Percentiles rank a stretch among this genome's conserved stretches.
phyloP scores from a whole-genome alignment of 805 yeast species.

The Candida boidinii region DNA sequence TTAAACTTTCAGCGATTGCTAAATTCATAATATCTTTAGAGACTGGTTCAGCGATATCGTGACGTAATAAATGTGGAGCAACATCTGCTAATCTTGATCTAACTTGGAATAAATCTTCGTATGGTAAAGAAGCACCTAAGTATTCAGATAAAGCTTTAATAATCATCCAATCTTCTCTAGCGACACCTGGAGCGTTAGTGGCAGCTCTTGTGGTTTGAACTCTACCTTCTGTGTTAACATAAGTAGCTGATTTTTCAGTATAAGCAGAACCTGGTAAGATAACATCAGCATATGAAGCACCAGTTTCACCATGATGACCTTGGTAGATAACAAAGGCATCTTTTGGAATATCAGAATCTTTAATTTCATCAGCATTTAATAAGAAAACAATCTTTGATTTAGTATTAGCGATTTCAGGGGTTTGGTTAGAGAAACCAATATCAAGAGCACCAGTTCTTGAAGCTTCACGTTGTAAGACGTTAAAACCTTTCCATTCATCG shows the following conservation, averaged over 20 bases:
- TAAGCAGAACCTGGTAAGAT: slow-evolving; percentile 82
- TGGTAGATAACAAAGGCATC: slow-evolving; percentile 86
- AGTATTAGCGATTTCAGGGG: slow-evolving; percentile 35
- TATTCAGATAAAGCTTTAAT: slow-evolving; percentile 77
- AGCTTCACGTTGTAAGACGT: slow-evolving; percentile 76
- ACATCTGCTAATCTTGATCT: slow-evolving; percentile 65
- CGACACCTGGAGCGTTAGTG: slow-evolving; percentile 78
- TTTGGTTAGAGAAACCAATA: slow-evolving; percentile 58
- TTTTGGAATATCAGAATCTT: slow-evolving; percentile 60
- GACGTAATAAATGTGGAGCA: slow-evolving; percentile 74
- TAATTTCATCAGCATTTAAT: slow-evolving; percentile 77
- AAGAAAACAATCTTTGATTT: slow-evolving; percentile 71
- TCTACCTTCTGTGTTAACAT: slow-evolving; percentile 86
- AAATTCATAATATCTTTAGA: slow-evolving; percentile 46
- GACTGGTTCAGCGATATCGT: slow-evolving; percentile 66
- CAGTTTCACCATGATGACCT: slow-evolving; percentile 88
- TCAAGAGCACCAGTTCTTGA: slow-evolving; percentile 84
- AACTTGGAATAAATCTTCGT: slow-evolving; percentile 61
- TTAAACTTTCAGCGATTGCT: slow-evolving; percentile 39
- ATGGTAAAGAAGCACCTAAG: slow-evolving; percentile 61
- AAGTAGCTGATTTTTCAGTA: slow-evolving; percentile 80
- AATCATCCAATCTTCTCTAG: slow-evolving; percentile 90
- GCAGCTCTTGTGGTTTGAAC: slow-evolving; percentile 82
- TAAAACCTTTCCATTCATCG: slow-evolving; percentile 75
- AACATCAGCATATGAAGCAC: slow-evolving; percentile 84